Evolutionary conservation across 1,139 yeast species (phyloP).

Genomic region (Scheffersomyces segobiensis): DNA sequence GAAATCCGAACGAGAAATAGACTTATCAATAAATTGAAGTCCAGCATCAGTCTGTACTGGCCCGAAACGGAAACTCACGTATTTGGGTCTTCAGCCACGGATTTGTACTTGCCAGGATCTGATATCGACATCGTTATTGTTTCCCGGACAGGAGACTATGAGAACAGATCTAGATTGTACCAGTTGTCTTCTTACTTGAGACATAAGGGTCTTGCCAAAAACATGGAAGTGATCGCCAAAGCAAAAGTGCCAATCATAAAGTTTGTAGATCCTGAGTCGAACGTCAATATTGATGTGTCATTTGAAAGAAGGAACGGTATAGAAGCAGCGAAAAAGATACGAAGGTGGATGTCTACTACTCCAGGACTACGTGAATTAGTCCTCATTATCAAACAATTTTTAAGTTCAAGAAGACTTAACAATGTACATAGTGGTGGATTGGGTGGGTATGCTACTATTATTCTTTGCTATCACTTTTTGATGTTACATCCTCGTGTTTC

Average conservation of each 20-base stretch:
- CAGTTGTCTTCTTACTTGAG: slow-evolving; percentile 74
- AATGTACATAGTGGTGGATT: slow-evolving; percentile 96
- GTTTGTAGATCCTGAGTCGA: slow-evolving; percentile 73
- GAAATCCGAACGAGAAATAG: slow-evolving; percentile 73
- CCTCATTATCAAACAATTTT: slow-evolving; percentile 80
- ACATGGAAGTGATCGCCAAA: slow-evolving; percentile 83
- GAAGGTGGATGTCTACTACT: slow-evolving; percentile 69
- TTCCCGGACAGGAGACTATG: slow-evolving; percentile 65
- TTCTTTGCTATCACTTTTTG: slow-evolving; percentile 81
- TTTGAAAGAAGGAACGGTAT: slow-evolving; percentile 88
- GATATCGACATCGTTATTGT: slow-evolving; percentile 94
- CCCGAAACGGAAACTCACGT: slow-evolving; percentile 79
- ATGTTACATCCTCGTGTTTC: slow-evolving; percentile 77
- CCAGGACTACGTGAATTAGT: slow-evolving; percentile 88
- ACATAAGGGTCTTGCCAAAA: slow-evolving; percentile 60
- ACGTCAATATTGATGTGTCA: slow-evolving; percentile 84
- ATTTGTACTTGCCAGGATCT: slow-evolving; percentile 89
- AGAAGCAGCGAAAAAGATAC: slow-evolving; percentile 78
- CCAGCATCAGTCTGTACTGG: slow-evolving; percentile 66
- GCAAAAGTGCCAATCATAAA: slow-evolving; percentile 97
- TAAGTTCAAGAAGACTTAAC: slow-evolving; percentile 75
- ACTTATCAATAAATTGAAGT: slow-evolving; percentile 62
- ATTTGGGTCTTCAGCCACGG: slow-evolving; percentile 96
- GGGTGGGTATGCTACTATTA: slow-evolving; percentile 92
- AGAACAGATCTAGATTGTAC: slow-evolving; percentile 66